Conservation (phyloP, 495 filamentous ascomycete species). For the Hypomontagnella monticulosa region DNA sequence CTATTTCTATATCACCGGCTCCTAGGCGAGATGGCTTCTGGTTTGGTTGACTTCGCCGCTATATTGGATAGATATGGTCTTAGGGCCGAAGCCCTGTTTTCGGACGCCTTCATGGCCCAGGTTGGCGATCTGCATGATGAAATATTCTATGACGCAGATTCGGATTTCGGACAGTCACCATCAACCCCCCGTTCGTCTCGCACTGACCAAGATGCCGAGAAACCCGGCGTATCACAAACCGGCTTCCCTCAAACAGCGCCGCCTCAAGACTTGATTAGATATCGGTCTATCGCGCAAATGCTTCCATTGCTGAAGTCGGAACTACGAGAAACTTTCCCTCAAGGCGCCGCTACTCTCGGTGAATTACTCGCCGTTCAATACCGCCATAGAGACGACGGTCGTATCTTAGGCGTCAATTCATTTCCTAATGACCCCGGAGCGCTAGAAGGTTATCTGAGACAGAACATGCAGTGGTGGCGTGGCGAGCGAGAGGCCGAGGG, state of each 20-base stretch:
- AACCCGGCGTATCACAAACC: not conserved
- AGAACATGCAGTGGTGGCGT: slow-evolving; percentile 87
- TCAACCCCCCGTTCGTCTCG: slow-evolving; percentile 9
- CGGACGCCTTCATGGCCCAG: slow-evolving; percentile 82
- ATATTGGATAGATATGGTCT: slow-evolving; percentile 78
- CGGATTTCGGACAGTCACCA: slow-evolving; percentile 26
- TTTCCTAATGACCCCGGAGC: slow-evolving; percentile 73
- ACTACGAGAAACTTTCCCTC: slow-evolving; percentile 66
- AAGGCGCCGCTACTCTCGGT: slow-evolving; percentile 59
- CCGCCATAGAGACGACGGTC: slow-evolving; percentile 59
- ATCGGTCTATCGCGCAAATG: slow-evolving; percentile 53
- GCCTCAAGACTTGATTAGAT: slow-evolving; percentile 56
- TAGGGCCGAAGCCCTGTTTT: slow-evolving; percentile 70
- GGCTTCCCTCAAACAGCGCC: slow-evolving; percentile 30
- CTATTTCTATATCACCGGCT: slow-evolving; percentile 93
- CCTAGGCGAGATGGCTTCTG: slow-evolving; percentile 75
- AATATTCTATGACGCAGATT: slow-evolving; percentile 54
- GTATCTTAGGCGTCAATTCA: slow-evolving; percentile 71
- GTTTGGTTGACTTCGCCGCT: slow-evolving; percentile 70
- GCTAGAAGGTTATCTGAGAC: slow-evolving; percentile 70
- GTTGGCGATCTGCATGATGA: slow-evolving; percentile 74
- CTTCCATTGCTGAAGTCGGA: slow-evolving; percentile 54
- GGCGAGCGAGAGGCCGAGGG: slow-evolving; percentile 80
- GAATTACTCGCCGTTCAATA: slow-evolving; percentile 72
- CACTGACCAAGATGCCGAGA: not conserved